These are phyloP conservation scores for Dactylellina parvicollis DNA, from an alignment of 2,329 filamentous ascomycete species.

Conservation along the genomic window DNA sequence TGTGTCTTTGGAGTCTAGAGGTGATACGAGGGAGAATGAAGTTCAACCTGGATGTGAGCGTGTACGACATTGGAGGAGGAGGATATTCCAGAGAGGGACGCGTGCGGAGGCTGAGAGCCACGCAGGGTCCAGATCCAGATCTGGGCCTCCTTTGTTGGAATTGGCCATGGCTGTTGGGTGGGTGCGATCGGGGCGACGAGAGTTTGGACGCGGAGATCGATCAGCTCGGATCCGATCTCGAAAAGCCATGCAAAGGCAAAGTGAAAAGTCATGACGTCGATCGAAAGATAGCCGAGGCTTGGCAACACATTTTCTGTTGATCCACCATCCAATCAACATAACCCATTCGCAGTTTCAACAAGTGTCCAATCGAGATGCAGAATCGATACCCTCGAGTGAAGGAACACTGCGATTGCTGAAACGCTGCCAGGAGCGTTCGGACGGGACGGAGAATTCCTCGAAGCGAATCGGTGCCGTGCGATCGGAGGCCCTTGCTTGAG, in stretches of 20 bases:
- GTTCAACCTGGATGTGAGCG: not conserved
- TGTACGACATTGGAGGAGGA: not conserved
- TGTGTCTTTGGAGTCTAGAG: not conserved
- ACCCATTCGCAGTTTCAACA: no score
- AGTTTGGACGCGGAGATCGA: not conserved
- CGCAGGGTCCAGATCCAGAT: not conserved
- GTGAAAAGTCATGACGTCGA: not conserved
- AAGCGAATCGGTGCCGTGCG: no score
- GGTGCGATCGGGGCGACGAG: not conserved
- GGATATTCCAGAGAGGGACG: not conserved
- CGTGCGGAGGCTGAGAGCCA: not conserved
- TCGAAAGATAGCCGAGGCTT: constrained; percentile 21
- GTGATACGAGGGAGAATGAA: not conserved
- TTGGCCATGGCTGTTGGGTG: not conserved
- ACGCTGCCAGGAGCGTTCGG: no score
- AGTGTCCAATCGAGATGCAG: no score
- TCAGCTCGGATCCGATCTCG: constrained; percentile 9
- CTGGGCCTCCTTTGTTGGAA: not conserved
- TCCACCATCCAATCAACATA: not conserved
- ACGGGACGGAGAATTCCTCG: no score
- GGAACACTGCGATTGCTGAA: no score
- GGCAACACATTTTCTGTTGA: no score
- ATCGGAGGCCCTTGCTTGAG: no score
- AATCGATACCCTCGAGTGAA: no score
- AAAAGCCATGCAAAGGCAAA: not conserved